Percentiles rank a stretch among this genome's conserved stretches.
Evolutionary conservation across 768 basidiomycete species (phyloP).

Genomic region (Mycena leptocephala): DNA sequence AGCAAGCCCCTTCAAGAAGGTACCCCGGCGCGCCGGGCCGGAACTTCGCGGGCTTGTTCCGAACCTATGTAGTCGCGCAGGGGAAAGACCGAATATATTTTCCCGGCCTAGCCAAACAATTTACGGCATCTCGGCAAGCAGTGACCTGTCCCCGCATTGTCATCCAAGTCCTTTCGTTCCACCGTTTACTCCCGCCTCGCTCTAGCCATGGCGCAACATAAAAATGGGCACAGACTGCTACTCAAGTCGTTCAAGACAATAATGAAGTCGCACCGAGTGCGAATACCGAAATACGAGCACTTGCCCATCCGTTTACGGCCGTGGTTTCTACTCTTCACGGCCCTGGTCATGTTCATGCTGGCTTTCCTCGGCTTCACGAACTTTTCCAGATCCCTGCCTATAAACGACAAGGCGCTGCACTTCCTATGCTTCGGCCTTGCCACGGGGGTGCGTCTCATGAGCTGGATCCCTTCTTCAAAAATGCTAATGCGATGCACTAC

Average conservation of each 20-base stretch:
- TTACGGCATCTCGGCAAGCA: neutral
- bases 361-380: constrained; percentile 87
- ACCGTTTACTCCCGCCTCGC: neutral
- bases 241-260: constrained; percentile 68
- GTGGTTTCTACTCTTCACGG: constrained; percentile 87
- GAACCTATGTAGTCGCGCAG: no score
- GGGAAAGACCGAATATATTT: neutral
- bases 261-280: constrained; percentile 81
- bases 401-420: constrained; percentile 88
- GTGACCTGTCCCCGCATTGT: neutral
- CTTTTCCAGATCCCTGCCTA: constrained; percentile 72
- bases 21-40: no score
- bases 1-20: no score
- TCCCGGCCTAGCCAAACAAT: neutral
- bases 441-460: constrained; percentile 63
- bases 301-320: constrained; percentile 80
- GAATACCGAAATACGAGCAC: constrained; percentile 78
- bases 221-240: constrained; percentile 52
- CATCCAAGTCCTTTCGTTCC: neutral
- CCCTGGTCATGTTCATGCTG: constrained; percentile 76
- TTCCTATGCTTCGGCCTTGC: constrained; percentile 85
- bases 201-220: constrained; percentile 15
- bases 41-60: no score
- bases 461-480: no score
- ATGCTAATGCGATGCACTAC: neutral